phyloP scores from a whole-genome alignment of 345 rosid species.

The Eucalyptus guilfoylei region DNA sequence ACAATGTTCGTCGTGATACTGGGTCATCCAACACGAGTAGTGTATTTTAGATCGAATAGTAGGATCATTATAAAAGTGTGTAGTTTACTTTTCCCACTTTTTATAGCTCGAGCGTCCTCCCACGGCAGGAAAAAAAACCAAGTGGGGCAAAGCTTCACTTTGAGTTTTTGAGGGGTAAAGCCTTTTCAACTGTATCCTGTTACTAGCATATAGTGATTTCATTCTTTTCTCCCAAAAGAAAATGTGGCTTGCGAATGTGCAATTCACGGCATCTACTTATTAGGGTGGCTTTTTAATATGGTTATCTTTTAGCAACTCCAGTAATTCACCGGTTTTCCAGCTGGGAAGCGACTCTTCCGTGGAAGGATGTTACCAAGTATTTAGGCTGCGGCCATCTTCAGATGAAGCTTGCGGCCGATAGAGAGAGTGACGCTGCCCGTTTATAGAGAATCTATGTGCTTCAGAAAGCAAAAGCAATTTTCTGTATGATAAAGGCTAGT shows the following conservation, averaged over 20 bases:
- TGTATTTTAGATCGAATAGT: conserved; percentile 8
- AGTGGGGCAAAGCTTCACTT: conserved; percentile 46
- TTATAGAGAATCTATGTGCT: background rate
- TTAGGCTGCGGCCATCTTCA: background rate
- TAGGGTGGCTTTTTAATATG: background rate
- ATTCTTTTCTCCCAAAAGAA: background rate
- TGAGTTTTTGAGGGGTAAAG: conserved; percentile 4
- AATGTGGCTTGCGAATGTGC: background rate
- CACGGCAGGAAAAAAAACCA: conserved; percentile 6
- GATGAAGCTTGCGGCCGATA: background rate
- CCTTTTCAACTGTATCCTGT: background rate
- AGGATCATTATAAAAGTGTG: background rate
- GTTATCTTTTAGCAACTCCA: background rate
- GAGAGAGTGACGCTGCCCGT: background rate
- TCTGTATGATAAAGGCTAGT: background rate
- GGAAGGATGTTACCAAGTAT: background rate
- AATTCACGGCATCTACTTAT: background rate
- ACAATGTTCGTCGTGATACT: background rate
- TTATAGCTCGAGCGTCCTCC: background rate
- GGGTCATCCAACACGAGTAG: background rate
- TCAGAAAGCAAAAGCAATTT: background rate
- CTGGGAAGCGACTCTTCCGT: background rate
- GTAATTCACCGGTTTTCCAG: background rate
- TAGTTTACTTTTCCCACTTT: background rate
- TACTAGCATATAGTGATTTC: background rate